Evolutionary conservation across 805 yeast species (phyloP).

Genomic region (Saccharomycopsis vini): DNA sequence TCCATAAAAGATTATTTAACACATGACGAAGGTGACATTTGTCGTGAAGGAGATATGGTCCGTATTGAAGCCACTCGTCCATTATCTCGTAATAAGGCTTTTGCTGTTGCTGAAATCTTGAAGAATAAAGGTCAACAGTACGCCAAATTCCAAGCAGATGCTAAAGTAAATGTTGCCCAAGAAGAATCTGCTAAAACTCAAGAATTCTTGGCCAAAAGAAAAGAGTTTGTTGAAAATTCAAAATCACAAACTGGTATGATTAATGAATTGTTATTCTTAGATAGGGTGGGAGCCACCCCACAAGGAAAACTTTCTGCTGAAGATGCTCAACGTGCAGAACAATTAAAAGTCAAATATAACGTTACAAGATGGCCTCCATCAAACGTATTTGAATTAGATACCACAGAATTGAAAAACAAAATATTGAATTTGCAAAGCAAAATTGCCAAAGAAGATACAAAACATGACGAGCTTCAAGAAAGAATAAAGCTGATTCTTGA

Average conservation of each 20-base stretch:
- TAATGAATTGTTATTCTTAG: constrained; percentile 27
- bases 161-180: constrained; percentile 52
- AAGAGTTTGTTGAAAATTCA: constrained; percentile 24
- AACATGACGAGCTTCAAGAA: constrained; percentile 27
- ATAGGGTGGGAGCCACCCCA: constrained; percentile 22
- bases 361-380: constrained; percentile 40
- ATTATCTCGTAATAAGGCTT: constrained; percentile 68
- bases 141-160: constrained; percentile 66
- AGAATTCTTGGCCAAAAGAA: constrained; percentile 46
- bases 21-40: constrained; percentile 86
- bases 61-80: constrained; percentile 88
- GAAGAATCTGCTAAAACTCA: constrained; percentile 55
- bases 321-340: constrained; percentile 30
- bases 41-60: constrained; percentile 93
- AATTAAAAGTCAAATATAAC: constrained; percentile 37
- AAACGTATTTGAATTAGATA: constrained; percentile 32
- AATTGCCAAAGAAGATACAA: constrained; percentile 30
- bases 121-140: constrained; percentile 87
- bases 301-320: constrained; percentile 26
- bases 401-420: constrained; percentile 25
- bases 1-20: constrained; percentile 79
- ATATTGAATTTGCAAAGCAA: constrained; percentile 22
- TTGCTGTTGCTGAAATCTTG: constrained; percentile 88
- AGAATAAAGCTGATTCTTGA: constrained; percentile 27
- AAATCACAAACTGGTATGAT: constrained; percentile 22